Percentiles rank a stretch among this genome's conserved stretches.
Evolutionary conservation across 352 stramenopile genomes (phyloP).

Genomic region (Pythium rishiriense): DNA sequence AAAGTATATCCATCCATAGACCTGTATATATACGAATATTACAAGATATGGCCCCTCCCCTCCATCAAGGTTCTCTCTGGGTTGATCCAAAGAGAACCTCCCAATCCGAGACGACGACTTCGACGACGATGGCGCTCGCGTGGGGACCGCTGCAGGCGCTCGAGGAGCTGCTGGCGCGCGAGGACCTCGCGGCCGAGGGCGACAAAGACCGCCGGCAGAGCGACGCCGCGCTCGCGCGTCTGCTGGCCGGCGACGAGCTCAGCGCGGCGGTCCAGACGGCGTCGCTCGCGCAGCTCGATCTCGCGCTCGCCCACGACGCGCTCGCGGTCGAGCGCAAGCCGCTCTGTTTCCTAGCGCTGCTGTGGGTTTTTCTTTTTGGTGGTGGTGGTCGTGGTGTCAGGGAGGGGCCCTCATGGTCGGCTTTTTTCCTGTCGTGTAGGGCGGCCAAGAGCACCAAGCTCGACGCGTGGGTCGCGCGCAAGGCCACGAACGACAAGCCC

Average conservation of each 20-base stretch:
- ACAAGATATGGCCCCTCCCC: background rate
- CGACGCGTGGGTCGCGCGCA: constrained; percentile 39
- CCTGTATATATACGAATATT: constrained; percentile 3
- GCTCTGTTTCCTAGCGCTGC: constrained; percentile 40
- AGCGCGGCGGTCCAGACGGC: constrained; percentile 41
- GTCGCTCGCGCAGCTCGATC: constrained; percentile 61
- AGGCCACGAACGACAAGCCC: constrained; percentile 23
- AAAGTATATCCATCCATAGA: background rate
- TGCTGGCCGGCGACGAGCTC: constrained; percentile 50
- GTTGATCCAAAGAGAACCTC: background rate
- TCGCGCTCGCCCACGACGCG: constrained; percentile 49
- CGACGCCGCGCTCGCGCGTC: constrained; percentile 45
- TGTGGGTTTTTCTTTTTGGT: constrained; percentile 32
- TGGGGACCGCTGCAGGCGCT: constrained; percentile 65
- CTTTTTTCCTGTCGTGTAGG: constrained; percentile 20
- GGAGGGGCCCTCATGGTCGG: background rate
- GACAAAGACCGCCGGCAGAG: constrained; percentile 47
- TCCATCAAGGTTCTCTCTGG: constrained; percentile 6
- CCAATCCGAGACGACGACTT: background rate
- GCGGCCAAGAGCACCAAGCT: constrained; percentile 58
- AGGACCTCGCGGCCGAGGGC: constrained; percentile 39
- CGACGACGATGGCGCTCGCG: background rate
- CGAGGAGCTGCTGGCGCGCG: constrained; percentile 37
- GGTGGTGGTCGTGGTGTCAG: background rate
- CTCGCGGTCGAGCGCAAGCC: constrained; percentile 57